Conservation (phyloP, 495 filamentous ascomycete species). For the Penicillium chermesinum region DNA sequence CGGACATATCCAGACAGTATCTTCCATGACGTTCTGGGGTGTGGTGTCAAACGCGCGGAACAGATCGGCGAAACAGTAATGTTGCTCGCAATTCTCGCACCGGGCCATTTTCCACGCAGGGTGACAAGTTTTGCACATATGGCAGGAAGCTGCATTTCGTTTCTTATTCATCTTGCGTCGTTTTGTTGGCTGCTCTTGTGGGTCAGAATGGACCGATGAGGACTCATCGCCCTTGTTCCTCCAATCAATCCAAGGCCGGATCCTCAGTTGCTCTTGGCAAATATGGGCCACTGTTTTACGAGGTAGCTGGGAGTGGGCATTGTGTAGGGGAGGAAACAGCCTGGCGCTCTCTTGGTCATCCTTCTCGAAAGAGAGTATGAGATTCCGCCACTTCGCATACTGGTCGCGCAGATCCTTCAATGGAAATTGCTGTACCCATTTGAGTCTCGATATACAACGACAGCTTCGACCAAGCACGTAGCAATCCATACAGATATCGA, state of each 20-base stretch:
- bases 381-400: constrained; percentile 74
- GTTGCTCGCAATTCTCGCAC: constrained; percentile 66
- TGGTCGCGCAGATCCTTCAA: constrained; percentile 74
- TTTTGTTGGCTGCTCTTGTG: constrained; percentile 41
- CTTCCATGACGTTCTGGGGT: constrained; percentile 73
- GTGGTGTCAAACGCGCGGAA: constrained; percentile 85
- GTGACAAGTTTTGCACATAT: constrained; percentile 73
- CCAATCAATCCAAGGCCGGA: constrained; percentile 61
- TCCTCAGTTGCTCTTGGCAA: constrained; percentile 78
- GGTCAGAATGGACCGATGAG: constrained; percentile 8
- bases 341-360: constrained; percentile 43
- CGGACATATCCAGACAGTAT: constrained; percentile 78
- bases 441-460: constrained; percentile 72
- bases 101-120: constrained; percentile 73
- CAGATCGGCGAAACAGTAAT: constrained; percentile 84
- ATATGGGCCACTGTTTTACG: constrained; percentile 81
- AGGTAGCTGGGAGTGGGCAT: constrained; percentile 54
- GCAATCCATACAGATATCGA: constrained; percentile 97
- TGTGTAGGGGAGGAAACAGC: constrained; percentile 55
- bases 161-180: constrained; percentile 43
- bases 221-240: constrained; percentile 9
- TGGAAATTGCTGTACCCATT: constrained; percentile 88
- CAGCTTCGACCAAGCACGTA: constrained; percentile 92
- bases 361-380: constrained; percentile 64
- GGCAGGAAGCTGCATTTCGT: constrained; percentile 53